Evolutionary conservation across 345 rosid species (phyloP).

Genomic region (Corchorus capsularis): DNA sequence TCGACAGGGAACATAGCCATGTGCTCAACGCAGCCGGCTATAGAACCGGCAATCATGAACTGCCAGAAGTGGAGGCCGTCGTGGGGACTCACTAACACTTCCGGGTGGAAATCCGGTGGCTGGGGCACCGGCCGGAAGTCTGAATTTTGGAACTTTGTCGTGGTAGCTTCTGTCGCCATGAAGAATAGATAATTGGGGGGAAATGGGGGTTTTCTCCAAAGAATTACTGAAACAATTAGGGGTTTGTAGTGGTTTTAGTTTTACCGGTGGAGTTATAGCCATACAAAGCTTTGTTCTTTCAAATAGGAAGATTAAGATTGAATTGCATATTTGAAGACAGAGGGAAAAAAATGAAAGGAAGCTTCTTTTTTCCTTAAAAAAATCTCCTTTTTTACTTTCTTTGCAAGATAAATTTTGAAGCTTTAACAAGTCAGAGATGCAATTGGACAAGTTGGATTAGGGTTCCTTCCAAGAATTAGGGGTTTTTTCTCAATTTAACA

Average conservation of each 20-base stretch:
- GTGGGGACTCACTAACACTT: conserved; percentile 39
- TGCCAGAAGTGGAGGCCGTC: conserved; percentile 87
- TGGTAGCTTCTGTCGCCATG: conserved; percentile 69
- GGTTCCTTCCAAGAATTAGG: conserved; percentile 23
- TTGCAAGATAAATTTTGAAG: background rate
- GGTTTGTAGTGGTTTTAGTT: background rate
- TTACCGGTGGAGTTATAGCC: background rate
- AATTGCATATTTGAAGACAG: background rate
- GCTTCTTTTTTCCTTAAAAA: background rate
- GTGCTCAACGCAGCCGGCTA: conserved; percentile 93
- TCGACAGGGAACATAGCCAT: conserved; percentile 99
- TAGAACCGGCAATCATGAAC: conserved; percentile 92
- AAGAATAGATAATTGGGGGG: background rate
- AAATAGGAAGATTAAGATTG: background rate
- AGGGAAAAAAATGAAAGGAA: background rate
- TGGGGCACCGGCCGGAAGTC: conserved; percentile 66
- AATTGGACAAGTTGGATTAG: background rate
- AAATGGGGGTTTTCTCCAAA: background rate
- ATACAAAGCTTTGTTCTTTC: background rate
- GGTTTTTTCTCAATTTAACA: background rate
- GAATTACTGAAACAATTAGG: conserved; percentile 13
- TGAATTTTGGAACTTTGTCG: conserved; percentile 60
- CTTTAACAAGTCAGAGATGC: background rate
- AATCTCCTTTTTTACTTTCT: too few species aligned
- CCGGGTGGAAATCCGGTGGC: conserved; percentile 66